A percentile compares a stretch with the other conserved stretches of the same genome.
Evolutionary conservation across 345 rosid species (phyloP).

Genomic region (Litchi chinensis): DNA sequence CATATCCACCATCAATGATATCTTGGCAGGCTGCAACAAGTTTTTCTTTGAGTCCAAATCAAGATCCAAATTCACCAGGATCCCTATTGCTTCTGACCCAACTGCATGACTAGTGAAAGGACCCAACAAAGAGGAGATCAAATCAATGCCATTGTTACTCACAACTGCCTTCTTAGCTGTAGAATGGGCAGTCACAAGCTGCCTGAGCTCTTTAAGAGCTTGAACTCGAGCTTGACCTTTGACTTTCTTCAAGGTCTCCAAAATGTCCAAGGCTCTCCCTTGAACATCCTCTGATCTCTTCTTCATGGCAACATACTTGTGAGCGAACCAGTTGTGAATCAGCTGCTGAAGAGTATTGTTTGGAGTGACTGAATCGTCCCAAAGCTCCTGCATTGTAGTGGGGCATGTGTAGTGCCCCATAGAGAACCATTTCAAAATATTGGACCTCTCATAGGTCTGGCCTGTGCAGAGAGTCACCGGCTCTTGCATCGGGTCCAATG

Average conservation of each 20-base stretch:
- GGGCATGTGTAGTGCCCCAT: conserved; percentile 73
- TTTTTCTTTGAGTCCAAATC: conserved; percentile 51
- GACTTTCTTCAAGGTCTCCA: conserved; percentile 57
- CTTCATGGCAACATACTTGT: conserved; percentile 57
- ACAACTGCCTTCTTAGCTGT: conserved; percentile 56
- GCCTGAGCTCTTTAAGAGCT: conserved; percentile 60
- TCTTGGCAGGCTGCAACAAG: conserved; percentile 67
- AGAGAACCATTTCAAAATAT: conserved; percentile 65
- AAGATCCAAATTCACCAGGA: conserved; percentile 66
- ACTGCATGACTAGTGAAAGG: conserved; percentile 75
- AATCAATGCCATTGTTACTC: conserved; percentile 48
- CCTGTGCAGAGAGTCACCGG: conserved; percentile 80
- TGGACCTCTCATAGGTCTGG: conserved; percentile 69
- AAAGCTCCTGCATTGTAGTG: conserved; percentile 77
- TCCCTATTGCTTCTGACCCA: conserved; percentile 72
- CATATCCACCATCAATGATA: conserved; percentile 72
- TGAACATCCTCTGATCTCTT: conserved; percentile 73
- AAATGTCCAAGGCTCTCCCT: conserved; percentile 58
- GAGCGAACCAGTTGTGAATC: conserved; percentile 71
- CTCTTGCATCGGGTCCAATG: conserved; percentile 71
- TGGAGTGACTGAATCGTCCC: conserved; percentile 74
- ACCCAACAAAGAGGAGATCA: conserved; percentile 55
- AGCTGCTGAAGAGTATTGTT: conserved; percentile 66
- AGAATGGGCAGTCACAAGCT: conserved; percentile 46
- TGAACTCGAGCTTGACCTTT: conserved; percentile 76